A percentile compares a stretch with the other conserved stretches of the same genome.
Conservation (phyloP, 495 filamentous ascomycete genomes). For the Lophiotrema nucula region DNA sequence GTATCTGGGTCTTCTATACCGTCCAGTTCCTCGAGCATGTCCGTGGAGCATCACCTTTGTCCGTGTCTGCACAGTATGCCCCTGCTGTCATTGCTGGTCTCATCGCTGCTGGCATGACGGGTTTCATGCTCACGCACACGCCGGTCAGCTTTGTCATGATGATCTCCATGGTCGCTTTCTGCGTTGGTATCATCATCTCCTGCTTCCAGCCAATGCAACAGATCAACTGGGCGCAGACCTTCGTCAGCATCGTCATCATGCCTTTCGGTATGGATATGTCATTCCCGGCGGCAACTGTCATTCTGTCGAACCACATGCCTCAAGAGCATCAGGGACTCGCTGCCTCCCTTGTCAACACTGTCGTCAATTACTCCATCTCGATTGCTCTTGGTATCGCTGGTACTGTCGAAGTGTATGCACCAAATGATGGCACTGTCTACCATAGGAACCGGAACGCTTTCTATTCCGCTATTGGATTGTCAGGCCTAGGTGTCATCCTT, state of each 20-base stretch:
- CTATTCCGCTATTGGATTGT: slow-evolving; percentile 33
- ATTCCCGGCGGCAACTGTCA: slow-evolving; percentile 37
- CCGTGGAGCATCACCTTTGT: slow-evolving; percentile 21
- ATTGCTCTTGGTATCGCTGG: slow-evolving; percentile 37
- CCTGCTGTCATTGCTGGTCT: slow-evolving; percentile 35
- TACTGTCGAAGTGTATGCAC: slow-evolving; percentile 34
- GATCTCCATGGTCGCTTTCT: slow-evolving; percentile 37
- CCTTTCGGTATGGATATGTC: slow-evolving; percentile 41
- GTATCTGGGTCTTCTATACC: slow-evolving; percentile 39
- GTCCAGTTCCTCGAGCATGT: slow-evolving; percentile 29
- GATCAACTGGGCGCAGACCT: slow-evolving; percentile 39
- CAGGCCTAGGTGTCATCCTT: slow-evolving; percentile 25
- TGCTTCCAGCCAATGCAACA: slow-evolving; percentile 30
- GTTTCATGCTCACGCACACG: slow-evolving; percentile 36
- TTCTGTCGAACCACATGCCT: slow-evolving; percentile 38
- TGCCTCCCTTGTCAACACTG: slow-evolving; percentile 33
- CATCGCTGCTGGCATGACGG: slow-evolving; percentile 32
- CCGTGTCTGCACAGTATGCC: slow-evolving; percentile 25
- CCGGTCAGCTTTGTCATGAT: slow-evolving; percentile 38
- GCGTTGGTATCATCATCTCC: slow-evolving; percentile 29
- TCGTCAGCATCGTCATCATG: slow-evolving; percentile 38
- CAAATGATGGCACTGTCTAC: background rate
- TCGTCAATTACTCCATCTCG: slow-evolving; percentile 41
- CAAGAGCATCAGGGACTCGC: slow-evolving; percentile 38
- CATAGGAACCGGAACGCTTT: slow-evolving; percentile 27